Base-by-base conservation (phyloP, 179 eudicot species). In the Amaranthus tricolor region DNA sequence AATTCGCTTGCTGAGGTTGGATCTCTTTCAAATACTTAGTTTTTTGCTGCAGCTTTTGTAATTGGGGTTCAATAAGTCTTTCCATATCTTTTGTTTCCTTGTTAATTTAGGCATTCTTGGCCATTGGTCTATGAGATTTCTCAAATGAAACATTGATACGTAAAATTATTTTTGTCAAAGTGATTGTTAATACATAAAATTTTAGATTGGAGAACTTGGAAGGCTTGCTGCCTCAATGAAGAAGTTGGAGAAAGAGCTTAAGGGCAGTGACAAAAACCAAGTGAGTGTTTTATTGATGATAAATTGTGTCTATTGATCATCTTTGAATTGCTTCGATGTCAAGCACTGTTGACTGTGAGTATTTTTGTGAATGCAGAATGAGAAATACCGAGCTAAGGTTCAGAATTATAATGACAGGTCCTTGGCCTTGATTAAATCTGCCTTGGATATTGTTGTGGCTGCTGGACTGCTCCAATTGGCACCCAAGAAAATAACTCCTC, bases 401-500 rank as follows among this genome's bases (percentile, higher is more conserved):
- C 77, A 90, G 81, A 82, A 85, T 71, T 89, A 92, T 65, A 91
- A 91, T 52, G 96, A 91, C 68, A 90, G 98, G 85, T 90, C 97
- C 2, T 70, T 96, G 79, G 91, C 94, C 63, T 82, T 96, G 77
- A 67, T 94, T 76, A 93, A 94, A 88, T 85, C 97, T 48, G 86
- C 83, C 66, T 78, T 90, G 87, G 99, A 96, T 83, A 77, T 91
- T 49, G 97, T 88, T 79, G 99, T 96, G 79, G 97, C 99, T 13
- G 91, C 84, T 70, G 99, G 99, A 71, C 82, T 96, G 72, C 97
- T 96, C 78, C 99, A 93, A 78, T 71, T 96, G 83, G 91, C 98
- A 63, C 99, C 99, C 74, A 91, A 91, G 88, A 93, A 93, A 83
- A 83, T 96, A 73, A 96, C 87, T 82, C 94, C 99, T 13, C 99